Evolutionary conservation across 352 stramenopile species (phyloP).

Genomic region (Aphanomyces stellatus): DNA sequence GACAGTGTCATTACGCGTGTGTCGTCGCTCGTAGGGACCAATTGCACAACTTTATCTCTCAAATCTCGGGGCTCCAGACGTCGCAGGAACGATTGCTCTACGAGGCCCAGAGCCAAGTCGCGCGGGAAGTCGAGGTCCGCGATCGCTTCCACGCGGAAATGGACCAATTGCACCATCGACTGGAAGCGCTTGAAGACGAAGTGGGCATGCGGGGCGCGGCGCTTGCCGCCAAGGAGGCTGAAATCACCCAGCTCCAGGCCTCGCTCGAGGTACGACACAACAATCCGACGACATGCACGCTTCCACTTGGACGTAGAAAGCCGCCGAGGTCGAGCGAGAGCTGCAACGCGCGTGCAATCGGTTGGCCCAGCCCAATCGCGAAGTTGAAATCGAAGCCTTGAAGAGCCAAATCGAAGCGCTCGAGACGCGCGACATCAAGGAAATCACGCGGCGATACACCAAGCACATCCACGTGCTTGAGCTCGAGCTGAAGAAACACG

Average conservation of each 20-base stretch:
- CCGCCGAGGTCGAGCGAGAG: not conserved
- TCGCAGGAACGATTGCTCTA: not conserved
- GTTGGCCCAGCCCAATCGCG: not conserved
- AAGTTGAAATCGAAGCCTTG: constrained; percentile 3
- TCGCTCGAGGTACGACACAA: not conserved
- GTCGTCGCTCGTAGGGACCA: not conserved
- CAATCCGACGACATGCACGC: too few relatives aligned
- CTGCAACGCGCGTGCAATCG: not conserved
- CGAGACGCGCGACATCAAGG: not conserved
- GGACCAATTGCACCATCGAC: not conserved
- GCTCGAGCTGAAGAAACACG: not conserved
- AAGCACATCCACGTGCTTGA: not conserved
- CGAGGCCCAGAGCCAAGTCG: not conserved
- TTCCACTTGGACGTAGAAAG: not conserved
- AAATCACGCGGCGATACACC: not conserved
- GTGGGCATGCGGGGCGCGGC: not conserved
- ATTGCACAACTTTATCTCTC: not conserved
- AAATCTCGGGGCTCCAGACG: not conserved
- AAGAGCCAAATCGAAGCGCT: constrained; percentile 10
- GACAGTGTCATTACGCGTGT: not conserved
- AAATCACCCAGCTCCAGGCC: not conserved
- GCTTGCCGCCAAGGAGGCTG: not conserved
- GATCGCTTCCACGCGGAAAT: not conserved
- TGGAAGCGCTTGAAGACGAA: not conserved
- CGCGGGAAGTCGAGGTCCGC: not conserved